Evolutionary conservation across 2,329 filamentous ascomycete species (phyloP).

Genomic region (Knoxdaviesia capensis): DNA sequence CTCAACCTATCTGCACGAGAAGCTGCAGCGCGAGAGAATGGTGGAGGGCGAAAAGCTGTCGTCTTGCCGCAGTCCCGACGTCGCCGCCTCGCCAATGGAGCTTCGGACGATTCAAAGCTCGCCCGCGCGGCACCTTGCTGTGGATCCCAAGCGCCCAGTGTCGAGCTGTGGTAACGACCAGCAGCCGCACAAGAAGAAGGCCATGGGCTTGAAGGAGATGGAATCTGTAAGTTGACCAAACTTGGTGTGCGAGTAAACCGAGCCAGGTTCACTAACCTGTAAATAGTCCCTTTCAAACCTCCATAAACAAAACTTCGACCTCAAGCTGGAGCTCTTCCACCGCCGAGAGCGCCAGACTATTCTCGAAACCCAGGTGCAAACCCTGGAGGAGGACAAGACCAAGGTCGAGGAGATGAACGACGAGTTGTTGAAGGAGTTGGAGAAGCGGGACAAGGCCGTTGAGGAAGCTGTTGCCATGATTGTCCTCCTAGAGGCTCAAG

Average conservation of each 20-base stretch:
- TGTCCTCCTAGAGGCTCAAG: constrained; percentile 38
- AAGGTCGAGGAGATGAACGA: constrained; percentile 38
- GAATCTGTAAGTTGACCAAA: constrained; percentile 29
- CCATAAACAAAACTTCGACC: constrained; percentile 58
- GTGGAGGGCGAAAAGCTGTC: constrained; percentile 23
- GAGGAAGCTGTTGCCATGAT: constrained; percentile 54
- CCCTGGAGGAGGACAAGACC: constrained; percentile 29
- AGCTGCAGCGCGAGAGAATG: constrained; percentile 28
- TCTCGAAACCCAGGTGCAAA: constrained; percentile 36
- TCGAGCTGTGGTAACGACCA: constrained; percentile 35
- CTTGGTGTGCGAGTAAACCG: constrained; percentile 1
- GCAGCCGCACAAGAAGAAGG: constrained; percentile 31
- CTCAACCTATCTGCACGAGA: constrained; percentile 34
- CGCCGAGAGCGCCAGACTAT: constrained; percentile 41
- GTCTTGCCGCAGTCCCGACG: constrained; percentile 14
- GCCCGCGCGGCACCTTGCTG: not conserved
- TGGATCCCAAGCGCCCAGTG: constrained; percentile 12
- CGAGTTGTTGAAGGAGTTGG: constrained; percentile 35
- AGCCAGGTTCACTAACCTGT: constrained; percentile 1
- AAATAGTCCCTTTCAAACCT: constrained; percentile 41
- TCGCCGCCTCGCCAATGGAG: no score
- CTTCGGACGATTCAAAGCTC: constrained; percentile 8
- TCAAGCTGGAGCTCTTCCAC: constrained; percentile 55
- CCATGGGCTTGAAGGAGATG: constrained; percentile 45
- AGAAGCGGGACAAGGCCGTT: constrained; percentile 49